Base-by-base conservation (phyloP, 2,329 filamentous ascomycete genomes). In the Myotisia sp. region DNA sequence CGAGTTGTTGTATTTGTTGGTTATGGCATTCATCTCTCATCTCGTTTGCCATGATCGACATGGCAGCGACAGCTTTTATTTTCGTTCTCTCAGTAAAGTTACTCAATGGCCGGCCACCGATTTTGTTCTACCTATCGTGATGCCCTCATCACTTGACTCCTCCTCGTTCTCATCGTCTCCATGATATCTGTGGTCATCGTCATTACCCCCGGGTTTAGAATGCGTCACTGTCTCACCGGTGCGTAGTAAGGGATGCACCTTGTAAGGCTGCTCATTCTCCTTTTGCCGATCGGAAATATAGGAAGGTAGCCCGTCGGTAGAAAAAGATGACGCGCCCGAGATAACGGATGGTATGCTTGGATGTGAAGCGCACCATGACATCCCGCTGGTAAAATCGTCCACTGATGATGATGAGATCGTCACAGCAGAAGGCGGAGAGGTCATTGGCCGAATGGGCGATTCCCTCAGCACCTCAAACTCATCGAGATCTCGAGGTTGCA, bases 361-460 rank as follows among this genome's bases (percentile, higher is more conserved):
- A 40, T 64, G 59, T 6, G 62, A 64, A 26, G 59, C 57, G 43
- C 58, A 62, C 33, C 63, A 59, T 18, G 61, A 63, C 46, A 64
- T 62, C 33, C 60, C 61, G 30, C 60, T 64, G 21, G 54, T 55
- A 27, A 53, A 59, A 34, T 62, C 60, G 34, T 60, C 60, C 21
- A 56, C 54, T n/a, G 59, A 60, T 1, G 59, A 61, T 5, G 61
- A 64, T 8, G 60, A 63, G 12, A 63, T 60, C 8, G 61, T 64
- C 20, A 54, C 55, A 21, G 60, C 59, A n/a, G 59, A 62, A 2
- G 58, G 58, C 16, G 54, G 55, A 3, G 58, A 60, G 2, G 42
- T 44, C 18, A 42, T 42, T 12, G 40, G 36, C n/a, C 36, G n/a
- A n/a, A n/a, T n/a, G n/a, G n/a, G n/a, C n/a, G n/a, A n/a, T n/a